Conservation (phyloP, 371 early-diverging fungal genomes). For the Fennellomyces sp. region DNA sequence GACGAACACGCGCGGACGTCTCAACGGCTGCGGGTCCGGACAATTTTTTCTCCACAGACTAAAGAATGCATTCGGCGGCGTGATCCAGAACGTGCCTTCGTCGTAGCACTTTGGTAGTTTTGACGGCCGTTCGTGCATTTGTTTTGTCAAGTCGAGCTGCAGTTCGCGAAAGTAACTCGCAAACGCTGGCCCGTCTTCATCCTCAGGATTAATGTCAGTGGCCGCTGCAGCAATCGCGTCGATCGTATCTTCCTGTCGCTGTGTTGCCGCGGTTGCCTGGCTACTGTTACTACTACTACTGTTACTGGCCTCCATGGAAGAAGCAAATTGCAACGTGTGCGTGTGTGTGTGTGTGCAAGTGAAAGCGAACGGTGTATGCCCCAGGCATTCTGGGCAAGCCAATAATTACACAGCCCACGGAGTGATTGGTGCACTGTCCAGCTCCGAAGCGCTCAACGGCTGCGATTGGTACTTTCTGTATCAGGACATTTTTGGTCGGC, state of each 20-base stretch:
- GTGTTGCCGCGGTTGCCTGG: neutral
- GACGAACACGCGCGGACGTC: constrained; percentile 3
- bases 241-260: neutral
- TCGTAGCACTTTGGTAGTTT: constrained; percentile 3
- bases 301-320: no score
- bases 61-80: constrained; percentile 1
- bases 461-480: no score
- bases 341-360: no score
- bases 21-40: neutral
- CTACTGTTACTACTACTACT: neutral
- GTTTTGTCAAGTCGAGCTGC: neutral
- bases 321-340: no score
- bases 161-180: constrained; percentile 4
- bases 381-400: neutral
- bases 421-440: neutral
- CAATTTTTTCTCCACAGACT: neutral
- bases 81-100: constrained; percentile 6
- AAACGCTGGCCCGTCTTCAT: neutral
- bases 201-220: neutral
- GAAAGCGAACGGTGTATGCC: no score
- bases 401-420: neutral
- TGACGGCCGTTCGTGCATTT: constrained; percentile 1
- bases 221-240: constrained; percentile 3
- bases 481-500: no score
- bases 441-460: neutral